A percentile compares a stretch with the other conserved stretches of the same genome.
Evolutionary conservation across 805 yeast genomes (phyloP).

Genomic region (Cyberlindnera petersonii): DNA sequence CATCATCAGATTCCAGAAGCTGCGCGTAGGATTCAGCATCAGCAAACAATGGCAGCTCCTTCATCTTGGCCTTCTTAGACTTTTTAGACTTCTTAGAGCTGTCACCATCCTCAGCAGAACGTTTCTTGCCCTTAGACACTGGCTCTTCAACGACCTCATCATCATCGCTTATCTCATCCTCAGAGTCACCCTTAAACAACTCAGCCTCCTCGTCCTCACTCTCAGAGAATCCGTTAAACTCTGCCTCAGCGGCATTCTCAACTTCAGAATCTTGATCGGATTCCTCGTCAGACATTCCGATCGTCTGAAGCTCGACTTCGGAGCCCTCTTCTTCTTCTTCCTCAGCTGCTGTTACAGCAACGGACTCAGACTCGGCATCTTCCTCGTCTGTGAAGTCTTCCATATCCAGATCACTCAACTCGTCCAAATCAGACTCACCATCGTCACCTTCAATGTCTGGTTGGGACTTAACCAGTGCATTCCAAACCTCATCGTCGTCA

Average conservation of each 20-base stretch:
- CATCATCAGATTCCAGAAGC: slow-evolving; percentile 58
- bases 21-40: slow-evolving; percentile 83
- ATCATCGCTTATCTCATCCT: slow-evolving; percentile 36
- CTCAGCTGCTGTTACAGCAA: slow-evolving; percentile 9
- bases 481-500: slow-evolving; percentile 75
- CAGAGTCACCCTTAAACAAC: slow-evolving; percentile 34
- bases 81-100: slow-evolving; percentile 21
- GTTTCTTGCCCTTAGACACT: slow-evolving; percentile 28
- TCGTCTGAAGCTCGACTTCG: slow-evolving; percentile 11
- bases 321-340: slow-evolving; percentile 33
- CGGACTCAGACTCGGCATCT: slow-evolving; percentile 34
- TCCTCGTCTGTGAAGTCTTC: slow-evolving; percentile 36
- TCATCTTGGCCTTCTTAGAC: slow-evolving; percentile 53
- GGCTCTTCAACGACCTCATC: no score
- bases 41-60: slow-evolving; percentile 78
- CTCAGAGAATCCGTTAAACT: slow-evolving; percentile 20
- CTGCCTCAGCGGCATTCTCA: slow-evolving; percentile 23
- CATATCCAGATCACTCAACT: slow-evolving; percentile 57
- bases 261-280: slow-evolving; percentile 35
- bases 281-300: no score
- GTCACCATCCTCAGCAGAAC: slow-evolving; percentile 24
- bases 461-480: slow-evolving; percentile 68
- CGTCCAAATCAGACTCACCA: slow-evolving; percentile 31
- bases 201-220: slow-evolving; percentile 36
- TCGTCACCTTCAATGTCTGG: slow-evolving; percentile 65